Conservation (phyloP, 2,329 filamentous ascomycete genomes). For the Pseudogymnoascus sp. region DNA sequence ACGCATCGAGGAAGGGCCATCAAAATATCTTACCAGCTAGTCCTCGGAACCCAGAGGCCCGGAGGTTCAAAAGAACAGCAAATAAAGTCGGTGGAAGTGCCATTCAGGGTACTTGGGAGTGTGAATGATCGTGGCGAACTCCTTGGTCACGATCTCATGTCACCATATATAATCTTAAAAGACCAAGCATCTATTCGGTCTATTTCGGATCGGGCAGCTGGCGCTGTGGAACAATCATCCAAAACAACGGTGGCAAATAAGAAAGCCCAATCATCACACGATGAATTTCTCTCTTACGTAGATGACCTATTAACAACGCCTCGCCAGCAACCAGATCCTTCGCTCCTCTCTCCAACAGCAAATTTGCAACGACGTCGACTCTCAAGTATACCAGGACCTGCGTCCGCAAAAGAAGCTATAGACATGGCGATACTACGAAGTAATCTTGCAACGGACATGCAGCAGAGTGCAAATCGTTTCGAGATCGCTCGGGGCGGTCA, state of each 20-base stretch:
- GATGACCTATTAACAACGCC: slow-evolving; percentile 63
- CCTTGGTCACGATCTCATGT: slow-evolving; percentile 89
- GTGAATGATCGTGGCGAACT: slow-evolving; percentile 86
- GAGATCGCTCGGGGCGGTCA: slow-evolving; percentile 91
- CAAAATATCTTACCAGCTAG: slow-evolving; percentile 85
- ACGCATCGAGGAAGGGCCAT: slow-evolving; percentile 87
- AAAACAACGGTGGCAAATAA: slow-evolving; percentile 20
- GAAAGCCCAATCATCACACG: slow-evolving; percentile 35
- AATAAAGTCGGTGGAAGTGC: slow-evolving; percentile 84
- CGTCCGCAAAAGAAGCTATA: slow-evolving; percentile 75
- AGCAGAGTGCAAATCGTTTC: slow-evolving; percentile 83
- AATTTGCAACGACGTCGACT: slow-evolving; percentile 48
- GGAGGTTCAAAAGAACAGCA: slow-evolving; percentile 73
- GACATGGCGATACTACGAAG: slow-evolving; percentile 85
- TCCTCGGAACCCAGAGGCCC: slow-evolving; percentile 84
- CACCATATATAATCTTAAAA: slow-evolving; percentile 80
- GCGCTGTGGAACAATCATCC: slow-evolving; percentile 16
- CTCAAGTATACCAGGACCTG: slow-evolving; percentile 49
- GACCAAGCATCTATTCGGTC: slow-evolving; percentile 57
- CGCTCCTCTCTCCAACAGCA: slow-evolving; percentile 67
- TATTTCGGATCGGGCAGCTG: slow-evolving; percentile 20
- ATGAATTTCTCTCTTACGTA: slow-evolving; percentile 71
- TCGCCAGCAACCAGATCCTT: slow-evolving; percentile 46
- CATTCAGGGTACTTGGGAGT: slow-evolving; percentile 87
- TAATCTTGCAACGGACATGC: slow-evolving; percentile 59